phyloP scores from a whole-genome alignment of 2,329 filamentous ascomycete species.

The Neofusicoccum ribis region DNA sequence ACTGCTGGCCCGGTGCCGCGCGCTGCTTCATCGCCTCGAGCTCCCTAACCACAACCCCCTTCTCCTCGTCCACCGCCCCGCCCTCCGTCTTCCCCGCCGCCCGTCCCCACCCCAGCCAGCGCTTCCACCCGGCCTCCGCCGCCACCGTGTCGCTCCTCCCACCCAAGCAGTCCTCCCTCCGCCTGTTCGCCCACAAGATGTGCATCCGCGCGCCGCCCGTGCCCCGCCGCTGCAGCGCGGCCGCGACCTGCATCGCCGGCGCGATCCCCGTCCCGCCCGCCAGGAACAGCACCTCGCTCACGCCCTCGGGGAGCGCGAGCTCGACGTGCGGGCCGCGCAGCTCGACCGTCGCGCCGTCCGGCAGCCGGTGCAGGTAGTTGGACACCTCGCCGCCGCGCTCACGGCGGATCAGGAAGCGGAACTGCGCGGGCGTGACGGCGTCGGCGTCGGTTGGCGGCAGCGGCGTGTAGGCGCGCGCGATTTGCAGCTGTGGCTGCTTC shows the following conservation, averaged over 20 bases:
- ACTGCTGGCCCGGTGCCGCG: slow-evolving; percentile 27
- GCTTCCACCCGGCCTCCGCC: neutral
- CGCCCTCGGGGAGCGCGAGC: slow-evolving; percentile 57
- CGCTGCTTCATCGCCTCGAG: slow-evolving; percentile 62
- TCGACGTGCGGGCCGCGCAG: slow-evolving; percentile 78
- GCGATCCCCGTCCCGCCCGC: slow-evolving; percentile 93
- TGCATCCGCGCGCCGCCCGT: slow-evolving; percentile 49
- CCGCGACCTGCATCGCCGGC: slow-evolving; percentile 78
- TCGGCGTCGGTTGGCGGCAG: slow-evolving; percentile 60
- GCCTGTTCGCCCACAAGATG: slow-evolving; percentile 81
- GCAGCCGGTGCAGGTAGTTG: slow-evolving; percentile 69
- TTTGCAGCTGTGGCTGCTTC: slow-evolving; percentile 92
- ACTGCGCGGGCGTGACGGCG: neutral
- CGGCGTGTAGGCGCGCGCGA: slow-evolving; percentile 88
- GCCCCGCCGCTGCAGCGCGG: slow-evolving; percentile 54
- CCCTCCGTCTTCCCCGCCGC: slow-evolving; percentile 19
- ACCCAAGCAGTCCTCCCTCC: slow-evolving; percentile 64
- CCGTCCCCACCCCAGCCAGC: neutral
- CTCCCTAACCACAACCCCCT: slow-evolving; percentile 60
- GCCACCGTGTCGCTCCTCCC: slow-evolving; percentile 53
- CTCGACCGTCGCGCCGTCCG: slow-evolving; percentile 65
- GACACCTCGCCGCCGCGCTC: slow-evolving; percentile 84
- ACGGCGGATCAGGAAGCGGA: slow-evolving; percentile 77
- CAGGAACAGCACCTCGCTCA: slow-evolving; percentile 71
- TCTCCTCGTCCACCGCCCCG: slow-evolving; percentile 31